Conservation (phyloP, 2,329 filamentous ascomycete genomes). For the Beauveria asiatica region DNA sequence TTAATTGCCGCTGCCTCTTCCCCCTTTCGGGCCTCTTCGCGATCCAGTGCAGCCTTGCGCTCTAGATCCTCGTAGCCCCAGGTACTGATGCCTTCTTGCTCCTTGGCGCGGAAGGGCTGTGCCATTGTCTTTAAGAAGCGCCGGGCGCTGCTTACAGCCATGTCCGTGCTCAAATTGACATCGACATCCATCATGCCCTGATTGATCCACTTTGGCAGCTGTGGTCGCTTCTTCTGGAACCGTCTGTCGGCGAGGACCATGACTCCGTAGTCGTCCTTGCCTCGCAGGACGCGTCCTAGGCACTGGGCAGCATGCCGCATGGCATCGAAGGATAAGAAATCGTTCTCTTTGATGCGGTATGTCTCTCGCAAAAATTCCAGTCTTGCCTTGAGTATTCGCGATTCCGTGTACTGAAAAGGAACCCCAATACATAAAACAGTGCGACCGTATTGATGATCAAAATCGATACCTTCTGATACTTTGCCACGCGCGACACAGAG, state of each 20-base stretch:
- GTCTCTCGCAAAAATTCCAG: constrained; percentile 95
- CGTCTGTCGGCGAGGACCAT: constrained; percentile 95
- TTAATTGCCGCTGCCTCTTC: constrained; percentile 32
- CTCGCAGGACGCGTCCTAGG: constrained; percentile 83
- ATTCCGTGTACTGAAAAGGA: constrained; percentile 98
- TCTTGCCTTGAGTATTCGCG: constrained; percentile 87
- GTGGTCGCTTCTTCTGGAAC: constrained; percentile 82
- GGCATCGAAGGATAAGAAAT: constrained; percentile 96
- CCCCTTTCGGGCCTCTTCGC: constrained; percentile 57
- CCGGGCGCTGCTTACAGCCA: constrained; percentile 83
- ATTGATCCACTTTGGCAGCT: constrained; percentile 95
- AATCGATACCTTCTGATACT: constrained; percentile 97
- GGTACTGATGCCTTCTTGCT: constrained; percentile 88
- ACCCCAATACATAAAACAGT: constrained; percentile 95
- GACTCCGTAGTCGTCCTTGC: constrained; percentile 99
- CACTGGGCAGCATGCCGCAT: constrained; percentile 99
- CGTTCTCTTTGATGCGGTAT: constrained; percentile 92
- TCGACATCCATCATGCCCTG: constrained; percentile 79
- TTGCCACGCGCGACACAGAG: constrained; percentile 95
- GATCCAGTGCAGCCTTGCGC: constrained; percentile 68
- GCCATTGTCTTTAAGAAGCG: constrained; percentile 88
- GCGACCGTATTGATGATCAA: constrained; percentile 95
- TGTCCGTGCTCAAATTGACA: constrained; percentile 87
- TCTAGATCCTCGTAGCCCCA: constrained; percentile 77
- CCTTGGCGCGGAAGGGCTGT: constrained; percentile 71